Percentiles rank a stretch among this genome's conserved stretches.
Evolutionary conservation across 2,329 filamentous ascomycete genomes (phyloP).

Genomic region (Plenodomus tracheiphilus): DNA sequence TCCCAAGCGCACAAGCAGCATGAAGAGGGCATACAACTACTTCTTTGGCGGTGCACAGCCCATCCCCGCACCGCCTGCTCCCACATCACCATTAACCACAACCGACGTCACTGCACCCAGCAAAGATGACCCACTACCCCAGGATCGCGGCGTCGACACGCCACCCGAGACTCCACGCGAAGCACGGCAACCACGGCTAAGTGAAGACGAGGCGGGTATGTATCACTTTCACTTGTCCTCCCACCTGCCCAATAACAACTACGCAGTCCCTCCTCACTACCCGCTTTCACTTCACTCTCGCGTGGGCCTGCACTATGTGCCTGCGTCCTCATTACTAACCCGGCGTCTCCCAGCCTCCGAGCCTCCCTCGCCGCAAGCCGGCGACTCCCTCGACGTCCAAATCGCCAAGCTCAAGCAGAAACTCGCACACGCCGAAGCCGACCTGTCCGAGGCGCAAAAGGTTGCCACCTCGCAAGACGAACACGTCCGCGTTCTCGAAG

Average conservation of each 20-base stretch:
- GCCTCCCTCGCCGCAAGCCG: conserved; percentile 31
- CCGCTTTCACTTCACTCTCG: conserved; percentile 20
- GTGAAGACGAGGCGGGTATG: conserved; percentile 23
- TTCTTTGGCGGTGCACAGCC: conserved; percentile 39
- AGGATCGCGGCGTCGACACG: conserved; percentile 36
- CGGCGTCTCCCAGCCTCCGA: conserved; percentile 22
- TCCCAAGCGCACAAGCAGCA: conserved; percentile 44
- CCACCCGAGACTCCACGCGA: conserved; percentile 40
- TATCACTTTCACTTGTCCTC: conserved; percentile 11
- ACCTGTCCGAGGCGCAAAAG: conserved; percentile 41
- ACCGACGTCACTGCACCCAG: conserved; percentile 24
- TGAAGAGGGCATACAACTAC: conserved; percentile 47
- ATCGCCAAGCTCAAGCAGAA: conserved; percentile 39
- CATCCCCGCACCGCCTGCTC: conserved; percentile 27
- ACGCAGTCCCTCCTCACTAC: conserved; percentile 22
- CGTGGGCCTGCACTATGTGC: conserved; percentile 17
- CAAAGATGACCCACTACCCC: conserved; percentile 19
- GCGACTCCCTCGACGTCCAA: conserved; percentile 35
- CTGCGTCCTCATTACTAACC: conserved; percentile 25
- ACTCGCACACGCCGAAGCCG: conserved; percentile 31
- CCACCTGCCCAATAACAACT: conserved; percentile 29
- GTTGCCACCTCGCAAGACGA: conserved; percentile 33
- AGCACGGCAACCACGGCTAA: conserved; percentile 17
- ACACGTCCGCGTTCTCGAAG: conserved; percentile 35
- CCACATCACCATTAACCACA: conserved; percentile 33